Evolutionary conservation across 2,329 filamentous ascomycete species (phyloP).

Genomic region (Alternaria burnsii): DNA sequence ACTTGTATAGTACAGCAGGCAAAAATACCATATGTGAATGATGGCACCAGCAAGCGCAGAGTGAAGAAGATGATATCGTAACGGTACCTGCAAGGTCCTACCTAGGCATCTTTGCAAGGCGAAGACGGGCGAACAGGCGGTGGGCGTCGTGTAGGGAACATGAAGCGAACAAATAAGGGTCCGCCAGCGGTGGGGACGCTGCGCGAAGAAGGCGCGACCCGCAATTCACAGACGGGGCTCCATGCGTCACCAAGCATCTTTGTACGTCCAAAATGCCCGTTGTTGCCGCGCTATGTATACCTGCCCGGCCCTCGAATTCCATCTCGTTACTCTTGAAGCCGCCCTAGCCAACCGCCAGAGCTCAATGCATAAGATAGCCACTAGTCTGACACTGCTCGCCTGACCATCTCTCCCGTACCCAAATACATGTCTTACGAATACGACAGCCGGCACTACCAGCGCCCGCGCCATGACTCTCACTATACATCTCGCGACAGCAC

Average conservation of each 20-base stretch:
- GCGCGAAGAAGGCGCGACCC: conserved; percentile 16
- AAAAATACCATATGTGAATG: not conserved
- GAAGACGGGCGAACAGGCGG: conserved; percentile 18
- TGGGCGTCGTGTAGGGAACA: conserved; percentile 9
- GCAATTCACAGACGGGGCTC: conserved; percentile 15
- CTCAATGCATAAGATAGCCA: conserved; percentile 10
- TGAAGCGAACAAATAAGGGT: conserved; percentile 18
- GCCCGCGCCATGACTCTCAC: conserved; percentile 37
- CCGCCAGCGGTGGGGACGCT: conserved; percentile 6
- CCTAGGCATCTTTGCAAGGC: not conserved
- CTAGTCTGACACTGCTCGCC: conserved; percentile 20
- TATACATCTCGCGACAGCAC: conserved; percentile 38
- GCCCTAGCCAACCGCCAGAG: conserved; percentile 9
- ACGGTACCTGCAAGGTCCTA: not conserved
- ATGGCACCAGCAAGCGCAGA: not conserved
- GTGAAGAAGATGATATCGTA: not conserved
- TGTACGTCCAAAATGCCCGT: conserved; percentile 20
- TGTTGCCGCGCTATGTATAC: conserved; percentile 14
- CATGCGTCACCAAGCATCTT: conserved; percentile 23
- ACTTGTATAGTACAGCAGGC: not conserved
- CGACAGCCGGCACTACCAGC: conserved; percentile 34
- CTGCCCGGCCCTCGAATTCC: conserved; percentile 9
- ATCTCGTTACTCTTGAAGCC: conserved; percentile 5
- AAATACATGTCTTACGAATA: conserved; percentile 38
- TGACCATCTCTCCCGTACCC: conserved; percentile 17